A percentile compares a stretch with the other conserved stretches of the same genome.
Conservation (phyloP, 2,329 filamentous ascomycete genomes). For the Apiospora aurea region DNA sequence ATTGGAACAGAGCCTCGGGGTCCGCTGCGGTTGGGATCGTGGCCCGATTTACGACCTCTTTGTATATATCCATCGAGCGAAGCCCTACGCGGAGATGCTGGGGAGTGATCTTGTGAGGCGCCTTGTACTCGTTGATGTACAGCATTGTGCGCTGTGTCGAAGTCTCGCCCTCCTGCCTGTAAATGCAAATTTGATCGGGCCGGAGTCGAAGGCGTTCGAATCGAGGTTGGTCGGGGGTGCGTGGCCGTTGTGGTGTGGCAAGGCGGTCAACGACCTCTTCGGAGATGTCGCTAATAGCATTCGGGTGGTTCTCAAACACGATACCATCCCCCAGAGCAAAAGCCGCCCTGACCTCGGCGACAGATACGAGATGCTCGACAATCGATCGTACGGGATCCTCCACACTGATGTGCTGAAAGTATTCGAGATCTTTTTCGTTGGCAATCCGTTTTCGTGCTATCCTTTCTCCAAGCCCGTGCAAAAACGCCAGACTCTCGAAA, state of each 20-base stretch:
- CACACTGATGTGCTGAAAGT: slow-evolving; percentile 39
- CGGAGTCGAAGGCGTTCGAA: slow-evolving; percentile 32
- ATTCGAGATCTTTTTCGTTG: slow-evolving; percentile 42
- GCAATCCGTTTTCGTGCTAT: slow-evolving; percentile 30
- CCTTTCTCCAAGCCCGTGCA: slow-evolving; percentile 35
- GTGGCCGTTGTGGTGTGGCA: slow-evolving; percentile 24
- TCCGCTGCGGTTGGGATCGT: slow-evolving; percentile 38
- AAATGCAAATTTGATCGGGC: slow-evolving; percentile 45
- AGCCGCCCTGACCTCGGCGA: slow-evolving; percentile 34
- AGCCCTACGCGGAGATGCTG: slow-evolving; percentile 51
- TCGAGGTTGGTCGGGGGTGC: slow-evolving; percentile 31
- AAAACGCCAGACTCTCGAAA: slow-evolving; percentile 38
- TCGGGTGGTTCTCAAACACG: slow-evolving; percentile 42
- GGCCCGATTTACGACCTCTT: slow-evolving; percentile 39
- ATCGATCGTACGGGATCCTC: slow-evolving; percentile 42
- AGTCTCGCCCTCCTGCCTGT: slow-evolving; percentile 28
- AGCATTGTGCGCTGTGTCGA: slow-evolving; percentile 33
- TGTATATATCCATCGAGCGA: slow-evolving; percentile 48
- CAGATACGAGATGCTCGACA: slow-evolving; percentile 38
- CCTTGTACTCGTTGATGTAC: slow-evolving; percentile 53
- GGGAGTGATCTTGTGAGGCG: slow-evolving; percentile 53
- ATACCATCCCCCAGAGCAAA: slow-evolving; percentile 40
- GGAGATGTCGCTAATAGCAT: slow-evolving; percentile 37
- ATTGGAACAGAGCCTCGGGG: slow-evolving; percentile 42
- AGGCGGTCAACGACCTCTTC: slow-evolving; percentile 29